phyloP scores from a whole-genome alignment of 164 flowering plant species.

The Chimonanthus salicifolius region DNA sequence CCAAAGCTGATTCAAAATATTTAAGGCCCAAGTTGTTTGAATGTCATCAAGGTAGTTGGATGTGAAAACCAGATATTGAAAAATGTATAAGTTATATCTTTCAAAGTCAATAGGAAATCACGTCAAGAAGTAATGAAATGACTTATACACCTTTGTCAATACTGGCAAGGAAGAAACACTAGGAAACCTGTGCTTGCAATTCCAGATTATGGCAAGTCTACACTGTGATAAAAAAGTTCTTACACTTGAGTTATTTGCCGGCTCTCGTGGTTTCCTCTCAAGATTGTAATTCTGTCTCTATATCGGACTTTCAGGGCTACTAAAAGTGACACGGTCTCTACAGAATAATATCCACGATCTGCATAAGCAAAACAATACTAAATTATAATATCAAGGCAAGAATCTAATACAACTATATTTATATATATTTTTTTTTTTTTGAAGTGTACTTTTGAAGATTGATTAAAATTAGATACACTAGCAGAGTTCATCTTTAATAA shows the following conservation, averaged over 20 bases:
- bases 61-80: no score
- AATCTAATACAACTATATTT: neutral
- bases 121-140: no score
- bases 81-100: no score
- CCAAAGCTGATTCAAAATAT: no score
- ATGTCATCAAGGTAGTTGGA: no score
- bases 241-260: conserved; percentile 54
- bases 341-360: conserved; percentile 52
- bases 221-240: conserved; percentile 3
- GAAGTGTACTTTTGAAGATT: neutral
- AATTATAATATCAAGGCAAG: neutral
- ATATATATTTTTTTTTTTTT: no score
- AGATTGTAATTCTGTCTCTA: conserved; percentile 43
- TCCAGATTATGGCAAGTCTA: no score
- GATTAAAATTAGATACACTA: neutral
- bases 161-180: no score
- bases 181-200: no score
- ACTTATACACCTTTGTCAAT: no score
- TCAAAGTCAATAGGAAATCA: no score
- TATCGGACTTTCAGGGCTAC: conserved; percentile 48
- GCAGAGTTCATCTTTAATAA: neutral
- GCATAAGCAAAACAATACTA: conserved; percentile 16
- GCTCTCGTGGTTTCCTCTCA: conserved; percentile 46
- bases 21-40: no score
- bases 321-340: conserved; percentile 42